These are phyloP conservation scores for Saccharomyces paradoxus DNA, from an alignment of 805 yeast species.

Conservation along the genomic window DNA sequence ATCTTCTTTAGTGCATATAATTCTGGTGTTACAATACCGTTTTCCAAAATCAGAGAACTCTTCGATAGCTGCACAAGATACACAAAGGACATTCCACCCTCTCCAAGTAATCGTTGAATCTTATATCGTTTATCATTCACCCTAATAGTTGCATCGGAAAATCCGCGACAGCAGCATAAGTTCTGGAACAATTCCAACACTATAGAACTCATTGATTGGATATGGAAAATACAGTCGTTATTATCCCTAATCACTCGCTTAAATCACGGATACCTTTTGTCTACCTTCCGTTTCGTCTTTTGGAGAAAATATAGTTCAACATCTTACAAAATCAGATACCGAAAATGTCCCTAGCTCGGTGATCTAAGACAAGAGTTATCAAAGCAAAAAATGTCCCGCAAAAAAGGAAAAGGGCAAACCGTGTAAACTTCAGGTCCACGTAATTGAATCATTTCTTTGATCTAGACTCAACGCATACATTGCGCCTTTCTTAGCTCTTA, in stretches of 20 bases:
- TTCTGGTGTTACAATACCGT: constrained; percentile 16
- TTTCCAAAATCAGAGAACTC: constrained; percentile 12
- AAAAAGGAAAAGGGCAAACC: background rate
- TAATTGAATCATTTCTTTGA: background rate
- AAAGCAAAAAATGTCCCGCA: background rate
- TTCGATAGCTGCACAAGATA: constrained; percentile 55
- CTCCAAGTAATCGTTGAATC: constrained; percentile 70
- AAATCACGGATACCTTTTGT: background rate
- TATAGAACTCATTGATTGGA: background rate
- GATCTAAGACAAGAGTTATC: background rate
- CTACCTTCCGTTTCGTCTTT: background rate
- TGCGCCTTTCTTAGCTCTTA: background rate
- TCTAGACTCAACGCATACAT: background rate
- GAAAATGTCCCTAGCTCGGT: background rate
- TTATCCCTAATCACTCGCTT: background rate
- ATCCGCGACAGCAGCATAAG: constrained; percentile 21
- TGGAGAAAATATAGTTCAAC: background rate
- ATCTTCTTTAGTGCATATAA: constrained; percentile 76
- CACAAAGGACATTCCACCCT: constrained; percentile 84
- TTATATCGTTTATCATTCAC: constrained; percentile 57
- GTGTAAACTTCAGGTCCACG: background rate
- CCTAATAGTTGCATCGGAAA: constrained; percentile 43
- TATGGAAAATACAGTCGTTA: background rate
- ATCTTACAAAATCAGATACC: background rate
- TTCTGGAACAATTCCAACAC: background rate